phyloP scores from a whole-genome alignment of 768 basidiomycete species.

The Gloeostereum incarnatum region DNA sequence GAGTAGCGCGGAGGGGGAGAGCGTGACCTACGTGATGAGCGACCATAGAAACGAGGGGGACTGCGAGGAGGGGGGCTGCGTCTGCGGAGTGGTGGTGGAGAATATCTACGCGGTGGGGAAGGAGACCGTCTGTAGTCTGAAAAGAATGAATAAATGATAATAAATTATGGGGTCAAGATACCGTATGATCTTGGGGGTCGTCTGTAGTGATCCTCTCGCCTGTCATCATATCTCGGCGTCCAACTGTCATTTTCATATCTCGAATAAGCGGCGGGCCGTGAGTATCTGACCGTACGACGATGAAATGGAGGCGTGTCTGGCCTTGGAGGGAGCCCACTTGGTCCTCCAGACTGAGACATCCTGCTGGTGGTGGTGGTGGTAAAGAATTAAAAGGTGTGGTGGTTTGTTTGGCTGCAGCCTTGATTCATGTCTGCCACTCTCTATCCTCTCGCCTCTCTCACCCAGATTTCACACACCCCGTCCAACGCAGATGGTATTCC shows the following conservation, averaged over 20 bases:
- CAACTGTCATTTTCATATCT: background rate
- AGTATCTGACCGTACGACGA: conserved; percentile 1
- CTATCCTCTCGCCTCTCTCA: conserved; percentile 76
- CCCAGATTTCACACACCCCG: conserved; percentile 73
- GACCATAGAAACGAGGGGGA: background rate
- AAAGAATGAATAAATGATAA: background rate
- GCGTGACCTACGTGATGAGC: background rate
- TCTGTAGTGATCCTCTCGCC: conserved; percentile 3
- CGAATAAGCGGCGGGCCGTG: background rate
- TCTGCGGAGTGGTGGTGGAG: background rate
- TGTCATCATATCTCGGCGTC: background rate
- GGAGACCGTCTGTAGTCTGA: background rate
- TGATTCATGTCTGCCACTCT: conserved; percentile 37
- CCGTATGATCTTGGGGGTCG: background rate
- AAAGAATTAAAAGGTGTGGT: background rate
- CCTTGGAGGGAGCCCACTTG: conserved; percentile 4
- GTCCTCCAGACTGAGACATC: background rate
- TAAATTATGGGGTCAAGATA: background rate
- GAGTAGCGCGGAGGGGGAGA: background rate
- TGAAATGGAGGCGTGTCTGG: conserved; percentile 1
- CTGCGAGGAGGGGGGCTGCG: background rate
- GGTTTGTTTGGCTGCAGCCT: background rate
- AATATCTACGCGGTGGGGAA: background rate
- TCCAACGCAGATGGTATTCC: conserved; percentile 81
- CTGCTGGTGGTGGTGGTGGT: background rate